Base-by-base conservation (phyloP, 1,284 basidiomycete species). In the Cutaneotrichosporon daszewskae region DNA sequence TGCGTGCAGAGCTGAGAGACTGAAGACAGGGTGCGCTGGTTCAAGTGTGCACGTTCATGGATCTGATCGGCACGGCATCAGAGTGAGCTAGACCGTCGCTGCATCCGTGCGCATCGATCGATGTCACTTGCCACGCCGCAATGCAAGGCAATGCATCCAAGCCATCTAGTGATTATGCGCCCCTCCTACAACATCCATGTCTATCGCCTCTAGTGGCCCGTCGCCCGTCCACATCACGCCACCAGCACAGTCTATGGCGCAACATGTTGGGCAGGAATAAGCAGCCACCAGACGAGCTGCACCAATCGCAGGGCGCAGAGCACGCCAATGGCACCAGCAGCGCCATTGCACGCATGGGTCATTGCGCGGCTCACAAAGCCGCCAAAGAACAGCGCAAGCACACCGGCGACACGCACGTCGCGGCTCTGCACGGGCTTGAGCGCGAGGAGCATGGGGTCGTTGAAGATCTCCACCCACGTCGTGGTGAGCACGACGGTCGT, bases 401-500 rank as follows among this genome's bases (percentile, higher is more conserved):
- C 82, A 0, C 81, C 86, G 51, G 85, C 72, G 39, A 82, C 57
- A 55, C 83, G 81, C 67, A 87, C 81, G 62, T 90, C 87, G 27
- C 87, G 80, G 2, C 81, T 75, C 23, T 69, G 71, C 48, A 84
- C 75, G 28, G 40, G 49, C 18, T 50, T 47, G 44, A 75, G 70
- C 68, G 71, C 74, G 82, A 72, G 84, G 9, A 90, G 75, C 34
- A 78, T 72, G 0, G 87, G 85, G 63, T 88, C 85, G 38, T 81
- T 81, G 74, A 85, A 77, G 41, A 90, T 78, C 66, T 90, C 85
- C 45, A 87, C 85, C 86, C 86, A 90, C 17, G 86, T 80, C 8
- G 85, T 87, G 6, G 84, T 87, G 17, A 86, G 73, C n/a, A 67
- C 58, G 32, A 59, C 57, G 11, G 66, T 57, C 34, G 43, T 14